phyloP scores from a whole-genome alignment of 164 flowering plant species.

The Warburgia ugandensis region DNA sequence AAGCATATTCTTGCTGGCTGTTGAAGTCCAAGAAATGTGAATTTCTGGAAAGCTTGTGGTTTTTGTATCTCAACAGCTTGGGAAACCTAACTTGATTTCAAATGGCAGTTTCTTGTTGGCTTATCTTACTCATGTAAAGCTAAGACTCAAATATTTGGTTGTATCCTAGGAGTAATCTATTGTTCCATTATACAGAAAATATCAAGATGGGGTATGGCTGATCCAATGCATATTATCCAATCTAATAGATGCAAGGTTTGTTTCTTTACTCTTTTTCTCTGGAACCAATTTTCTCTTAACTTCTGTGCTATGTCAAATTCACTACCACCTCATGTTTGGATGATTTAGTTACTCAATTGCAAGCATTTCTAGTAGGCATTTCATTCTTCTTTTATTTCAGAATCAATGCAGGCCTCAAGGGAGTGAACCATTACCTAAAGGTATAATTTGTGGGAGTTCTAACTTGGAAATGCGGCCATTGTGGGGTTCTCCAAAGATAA shows the following conservation, averaged over 20 bases:
- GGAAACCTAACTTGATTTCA: too few relatives aligned
- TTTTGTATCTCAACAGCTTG: too few relatives aligned
- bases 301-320: not conserved
- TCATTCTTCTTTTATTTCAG: constrained; percentile 22
- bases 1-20: too few relatives aligned
- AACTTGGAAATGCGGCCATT: constrained; percentile 76
- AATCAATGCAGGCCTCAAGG: constrained; percentile 55
- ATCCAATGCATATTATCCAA: constrained; percentile 16
- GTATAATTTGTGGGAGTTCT: constrained; percentile 57
- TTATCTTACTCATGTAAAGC: not conserved
- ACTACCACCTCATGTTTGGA: not conserved
- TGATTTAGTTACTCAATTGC: too few relatives aligned
- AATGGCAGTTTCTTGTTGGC: not conserved
- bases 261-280: not conserved
- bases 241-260: constrained; percentile 48
- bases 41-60: too few relatives aligned
- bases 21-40: too few relatives aligned
- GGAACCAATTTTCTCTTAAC: not conserved
- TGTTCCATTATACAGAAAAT: constrained; percentile 33
- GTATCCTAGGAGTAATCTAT: not conserved
- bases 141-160: not conserved
- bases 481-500: constrained; percentile 44
- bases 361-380: not conserved
- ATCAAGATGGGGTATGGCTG: constrained; percentile 31
- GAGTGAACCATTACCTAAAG: constrained; percentile 69